These are phyloP conservation scores for Arthrobotrys sphaeroides DNA, from an alignment of 2,329 filamentous ascomycete genomes.

Conservation along the genomic window DNA sequence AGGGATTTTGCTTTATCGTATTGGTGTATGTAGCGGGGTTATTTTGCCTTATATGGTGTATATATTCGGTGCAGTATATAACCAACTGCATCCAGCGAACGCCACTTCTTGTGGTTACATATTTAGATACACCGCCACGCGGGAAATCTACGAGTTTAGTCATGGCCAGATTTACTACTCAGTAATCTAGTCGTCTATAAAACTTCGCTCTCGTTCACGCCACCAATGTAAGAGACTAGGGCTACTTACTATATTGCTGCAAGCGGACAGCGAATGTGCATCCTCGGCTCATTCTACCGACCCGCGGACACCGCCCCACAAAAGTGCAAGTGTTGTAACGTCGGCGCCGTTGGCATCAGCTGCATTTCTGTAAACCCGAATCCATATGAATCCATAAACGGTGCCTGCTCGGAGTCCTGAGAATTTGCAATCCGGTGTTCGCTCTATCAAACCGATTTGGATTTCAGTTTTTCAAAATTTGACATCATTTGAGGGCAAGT, in stretches of 20 bases:
- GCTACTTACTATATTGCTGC: background rate
- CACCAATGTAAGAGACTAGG: background rate
- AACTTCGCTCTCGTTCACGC: no score
- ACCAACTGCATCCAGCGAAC: background rate
- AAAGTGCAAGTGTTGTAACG: background rate
- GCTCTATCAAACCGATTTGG: no score
- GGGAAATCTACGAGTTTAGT: no score
- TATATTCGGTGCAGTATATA: background rate
- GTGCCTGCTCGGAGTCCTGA: no score
- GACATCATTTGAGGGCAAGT: background rate
- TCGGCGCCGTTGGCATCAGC: no score
- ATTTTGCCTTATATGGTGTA: slow-evolving; percentile 8
- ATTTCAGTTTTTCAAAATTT: no score
- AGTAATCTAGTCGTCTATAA: no score
- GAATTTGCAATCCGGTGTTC: no score
- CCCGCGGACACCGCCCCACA: background rate
- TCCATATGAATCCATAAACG: no score
- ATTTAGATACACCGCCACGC: no score
- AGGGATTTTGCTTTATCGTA: background rate
- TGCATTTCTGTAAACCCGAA: background rate
- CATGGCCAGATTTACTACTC: no score
- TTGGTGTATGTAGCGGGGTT: slow-evolving; percentile 2
- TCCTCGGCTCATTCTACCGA: background rate
- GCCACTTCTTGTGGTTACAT: no score
- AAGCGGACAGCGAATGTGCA: background rate